A percentile compares a stretch with the other conserved stretches of the same genome.
These are phyloP conservation scores for Spongiforma sp. DNA, from an alignment of 1,284 basidiomycete genomes.

Conservation along the genomic window DNA sequence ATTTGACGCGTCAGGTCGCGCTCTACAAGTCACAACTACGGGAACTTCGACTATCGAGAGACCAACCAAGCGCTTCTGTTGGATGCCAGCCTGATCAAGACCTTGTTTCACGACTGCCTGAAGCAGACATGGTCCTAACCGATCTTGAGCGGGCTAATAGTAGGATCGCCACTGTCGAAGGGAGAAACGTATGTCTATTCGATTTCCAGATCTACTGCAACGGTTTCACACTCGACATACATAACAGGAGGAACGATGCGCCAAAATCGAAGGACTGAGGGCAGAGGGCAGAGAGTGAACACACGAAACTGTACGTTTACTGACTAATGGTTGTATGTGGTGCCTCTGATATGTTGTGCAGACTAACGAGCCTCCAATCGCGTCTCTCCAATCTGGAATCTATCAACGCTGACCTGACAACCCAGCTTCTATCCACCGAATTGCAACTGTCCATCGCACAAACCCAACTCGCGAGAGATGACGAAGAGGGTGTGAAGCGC, in stretches of 20 bases:
- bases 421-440: slow-evolving; percentile 24
- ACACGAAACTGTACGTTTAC: slow-evolving; percentile 64
- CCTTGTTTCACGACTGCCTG: slow-evolving; percentile 84
- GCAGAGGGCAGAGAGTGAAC: slow-evolving; percentile 79
- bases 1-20: slow-evolving; percentile 86
- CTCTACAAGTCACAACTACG: slow-evolving; percentile 88
- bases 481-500: slow-evolving; percentile 24
- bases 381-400: slow-evolving; percentile 65
- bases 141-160: slow-evolving; percentile 94
- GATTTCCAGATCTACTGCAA: neutral
- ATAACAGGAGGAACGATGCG: slow-evolving; percentile 83
- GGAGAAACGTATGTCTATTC: slow-evolving; percentile 74
- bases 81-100: slow-evolving; percentile 92
- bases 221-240: neutral
- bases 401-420: slow-evolving; percentile 26
- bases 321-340: neutral
- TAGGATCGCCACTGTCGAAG: slow-evolving; percentile 89
- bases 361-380: slow-evolving; percentile 75
- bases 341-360: slow-evolving; percentile 40
- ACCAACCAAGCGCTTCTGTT: slow-evolving; percentile 90
- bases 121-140: slow-evolving; percentile 91
- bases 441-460: slow-evolving; percentile 28
- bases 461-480: slow-evolving; percentile 22
- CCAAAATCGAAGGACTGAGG: slow-evolving; percentile 90
- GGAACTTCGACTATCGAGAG: slow-evolving; percentile 90